phyloP scores from a whole-genome alignment of 331 rosid genomes.

The Acacia concinna region DNA sequence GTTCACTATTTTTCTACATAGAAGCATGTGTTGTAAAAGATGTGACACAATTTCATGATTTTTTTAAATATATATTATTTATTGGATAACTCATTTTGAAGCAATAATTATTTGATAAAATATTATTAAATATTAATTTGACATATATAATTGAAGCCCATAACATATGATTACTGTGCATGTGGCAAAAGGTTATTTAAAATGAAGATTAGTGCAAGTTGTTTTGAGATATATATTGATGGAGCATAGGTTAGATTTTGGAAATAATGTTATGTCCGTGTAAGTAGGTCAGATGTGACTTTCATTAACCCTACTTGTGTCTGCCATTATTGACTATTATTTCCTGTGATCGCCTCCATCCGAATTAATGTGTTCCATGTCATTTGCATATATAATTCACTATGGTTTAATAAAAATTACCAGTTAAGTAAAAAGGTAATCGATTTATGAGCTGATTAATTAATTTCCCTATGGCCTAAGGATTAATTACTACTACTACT shows the following conservation, averaged over 20 bases:
- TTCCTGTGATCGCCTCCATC: slow-evolving; percentile 21
- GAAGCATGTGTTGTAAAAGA: no score
- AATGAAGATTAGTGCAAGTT: slow-evolving; percentile 29
- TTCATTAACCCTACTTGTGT: slow-evolving; percentile 51
- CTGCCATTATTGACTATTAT: slow-evolving; percentile 51
- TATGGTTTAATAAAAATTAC: neutral
- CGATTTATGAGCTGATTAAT: neutral
- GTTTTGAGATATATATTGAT: neutral
- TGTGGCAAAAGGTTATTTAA: neutral
- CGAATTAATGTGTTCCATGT: slow-evolving; percentile 28
- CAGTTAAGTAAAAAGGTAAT: neutral
- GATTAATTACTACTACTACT: neutral
- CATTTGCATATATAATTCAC: slow-evolving; percentile 6
- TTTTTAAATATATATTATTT: neutral
- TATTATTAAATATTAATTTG: no score
- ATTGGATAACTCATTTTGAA: neutral
- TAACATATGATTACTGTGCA: neutral
- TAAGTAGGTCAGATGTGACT: slow-evolving; percentile 54
- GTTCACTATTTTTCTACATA: no score
- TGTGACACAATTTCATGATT: neutral
- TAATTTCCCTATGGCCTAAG: neutral
- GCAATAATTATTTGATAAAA: neutral
- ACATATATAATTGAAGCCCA: neutral
- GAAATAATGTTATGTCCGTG: slow-evolving; percentile 34
- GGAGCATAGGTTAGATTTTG: slow-evolving; percentile 19